Evolutionary conservation across 371 early-diverging fungal genomes (phyloP).

Genomic region (Parasitella parasitica): DNA sequence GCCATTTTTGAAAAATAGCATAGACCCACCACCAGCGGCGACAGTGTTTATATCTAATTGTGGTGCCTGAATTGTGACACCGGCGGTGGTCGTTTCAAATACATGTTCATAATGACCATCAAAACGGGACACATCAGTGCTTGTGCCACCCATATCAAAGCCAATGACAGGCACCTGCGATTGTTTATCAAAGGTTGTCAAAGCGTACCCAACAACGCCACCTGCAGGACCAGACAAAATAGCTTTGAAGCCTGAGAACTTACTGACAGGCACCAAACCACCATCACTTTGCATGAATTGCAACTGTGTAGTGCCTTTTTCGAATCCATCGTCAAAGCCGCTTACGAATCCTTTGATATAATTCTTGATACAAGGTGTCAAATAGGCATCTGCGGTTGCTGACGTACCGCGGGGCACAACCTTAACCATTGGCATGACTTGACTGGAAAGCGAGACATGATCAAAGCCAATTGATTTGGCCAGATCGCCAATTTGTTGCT

Average conservation of each 20-base stretch:
- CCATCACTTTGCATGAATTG: slow-evolving; percentile 98
- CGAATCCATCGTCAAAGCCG: slow-evolving; percentile 82
- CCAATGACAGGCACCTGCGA: slow-evolving; percentile 80
- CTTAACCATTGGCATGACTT: slow-evolving; percentile 91
- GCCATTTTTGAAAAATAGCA: slow-evolving; percentile 89
- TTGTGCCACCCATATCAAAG: slow-evolving; percentile 97
- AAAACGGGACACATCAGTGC: slow-evolving; percentile 94
- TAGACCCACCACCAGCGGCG: slow-evolving; percentile 97
- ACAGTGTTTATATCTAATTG: slow-evolving; percentile 95
- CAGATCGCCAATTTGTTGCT: slow-evolving; percentile 66
- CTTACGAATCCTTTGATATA: slow-evolving; percentile 82
- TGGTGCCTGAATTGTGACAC: slow-evolving; percentile 93
- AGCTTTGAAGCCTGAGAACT: slow-evolving; percentile 86
- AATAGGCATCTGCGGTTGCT: slow-evolving; percentile 89
- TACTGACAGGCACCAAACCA: slow-evolving; percentile 82
- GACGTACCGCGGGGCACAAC: slow-evolving; percentile 92
- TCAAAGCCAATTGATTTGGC: slow-evolving; percentile 80
- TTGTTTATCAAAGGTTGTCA: slow-evolving; percentile 69
- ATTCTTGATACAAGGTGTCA: slow-evolving; percentile 87
- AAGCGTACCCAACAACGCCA: slow-evolving; percentile 92
- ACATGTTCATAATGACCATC: slow-evolving; percentile 91
- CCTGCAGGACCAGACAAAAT: slow-evolving; percentile 96
- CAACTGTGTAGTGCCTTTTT: slow-evolving; percentile 58
- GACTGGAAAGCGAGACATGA: slow-evolving; percentile 82
- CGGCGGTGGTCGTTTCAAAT: slow-evolving; percentile 93